Conservation (phyloP, 441 rosid species). For the Gossypium davidsonii region DNA sequence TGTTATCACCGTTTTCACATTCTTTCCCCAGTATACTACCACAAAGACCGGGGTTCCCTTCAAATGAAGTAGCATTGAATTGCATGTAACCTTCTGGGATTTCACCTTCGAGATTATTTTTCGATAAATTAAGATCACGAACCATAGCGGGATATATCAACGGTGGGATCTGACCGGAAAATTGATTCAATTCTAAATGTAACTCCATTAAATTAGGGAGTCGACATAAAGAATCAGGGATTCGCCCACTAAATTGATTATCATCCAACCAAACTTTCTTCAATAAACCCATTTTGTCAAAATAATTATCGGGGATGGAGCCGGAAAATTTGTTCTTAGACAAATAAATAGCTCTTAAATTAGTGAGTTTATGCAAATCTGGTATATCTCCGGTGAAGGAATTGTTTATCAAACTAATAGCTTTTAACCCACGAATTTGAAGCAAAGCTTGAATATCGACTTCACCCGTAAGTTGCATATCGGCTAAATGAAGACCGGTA, state of each 20-base stretch:
- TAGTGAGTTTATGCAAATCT: slow-evolving; percentile 46
- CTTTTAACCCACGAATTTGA: slow-evolving; percentile 40
- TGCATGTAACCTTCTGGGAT: slow-evolving; percentile 40
- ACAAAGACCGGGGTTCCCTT: slow-evolving; percentile 47
- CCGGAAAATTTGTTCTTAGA: slow-evolving; percentile 54
- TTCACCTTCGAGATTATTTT: slow-evolving; percentile 59
- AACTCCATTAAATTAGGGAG: slow-evolving; percentile 43
- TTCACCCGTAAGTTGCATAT: slow-evolving; percentile 45
- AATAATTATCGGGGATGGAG: slow-evolving; percentile 45
- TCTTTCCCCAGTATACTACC: slow-evolving; percentile 34
- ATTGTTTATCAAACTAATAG: slow-evolving; percentile 51
- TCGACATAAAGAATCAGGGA: slow-evolving; percentile 49
- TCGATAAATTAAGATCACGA: slow-evolving; percentile 41
- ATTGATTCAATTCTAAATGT: slow-evolving; percentile 61
- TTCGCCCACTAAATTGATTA: slow-evolving; percentile 51
- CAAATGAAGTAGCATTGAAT: slow-evolving; percentile 32
- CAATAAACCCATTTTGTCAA: slow-evolving; percentile 41
- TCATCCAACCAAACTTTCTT: slow-evolving; percentile 56
- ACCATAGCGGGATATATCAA: slow-evolving; percentile 24
- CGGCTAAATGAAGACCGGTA: slow-evolving; percentile 51
- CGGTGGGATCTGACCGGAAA: slow-evolving; percentile 57
- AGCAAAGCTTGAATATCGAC: slow-evolving; percentile 39
- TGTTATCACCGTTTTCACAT: slow-evolving; percentile 21
- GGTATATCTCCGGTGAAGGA: slow-evolving; percentile 60
- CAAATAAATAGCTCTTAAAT: slow-evolving; percentile 46